phyloP scores from a whole-genome alignment of 2,329 filamentous ascomycete species.

The Onygenales sp. region DNA sequence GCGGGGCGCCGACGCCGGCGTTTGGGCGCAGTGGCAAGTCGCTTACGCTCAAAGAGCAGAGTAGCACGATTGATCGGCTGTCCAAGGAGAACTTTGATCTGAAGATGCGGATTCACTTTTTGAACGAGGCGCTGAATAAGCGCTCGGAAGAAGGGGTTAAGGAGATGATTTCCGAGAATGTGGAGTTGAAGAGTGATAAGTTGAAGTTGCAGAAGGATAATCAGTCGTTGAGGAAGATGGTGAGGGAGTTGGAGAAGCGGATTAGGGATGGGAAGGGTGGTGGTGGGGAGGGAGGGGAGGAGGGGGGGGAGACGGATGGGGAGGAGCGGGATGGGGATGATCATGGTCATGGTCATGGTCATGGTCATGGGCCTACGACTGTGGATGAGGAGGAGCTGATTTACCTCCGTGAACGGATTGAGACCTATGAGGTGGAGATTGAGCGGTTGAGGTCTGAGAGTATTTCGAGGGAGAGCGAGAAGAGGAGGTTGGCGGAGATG shows the following conservation, averaged over 20 bases:
- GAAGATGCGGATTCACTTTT: constrained; percentile 94
- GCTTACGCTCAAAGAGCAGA: constrained; percentile 92
- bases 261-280: constrained; percentile 48
- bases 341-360: constrained; percentile 39
- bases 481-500: constrained; percentile 74
- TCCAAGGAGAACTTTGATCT: constrained; percentile 98
- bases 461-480: constrained; percentile 71
- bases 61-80: constrained; percentile 88
- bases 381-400: constrained; percentile 78
- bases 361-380: constrained; percentile 46
- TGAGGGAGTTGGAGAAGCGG: constrained; percentile 80
- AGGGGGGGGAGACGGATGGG: constrained; percentile 36
- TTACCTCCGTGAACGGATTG: constrained; percentile 74
- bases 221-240: constrained; percentile 66
- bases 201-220: constrained; percentile 86
- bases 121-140: constrained; percentile 86
- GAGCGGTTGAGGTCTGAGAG: constrained; percentile 72
- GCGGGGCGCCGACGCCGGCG: constrained; percentile 37
- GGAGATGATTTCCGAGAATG: constrained; percentile 96
- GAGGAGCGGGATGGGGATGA: constrained; percentile 31
- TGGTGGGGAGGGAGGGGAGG: constrained; percentile 34
- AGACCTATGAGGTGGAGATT: constrained; percentile 74
- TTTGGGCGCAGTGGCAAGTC: constrained; percentile 53
- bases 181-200: constrained; percentile 84
- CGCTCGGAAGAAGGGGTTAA: constrained; percentile 93